Evolutionary conservation across 2,329 filamentous ascomycete genomes (phyloP), one percentile per base, ranked within the genome.

Genomic region (Penicillium crustosum): DNA sequence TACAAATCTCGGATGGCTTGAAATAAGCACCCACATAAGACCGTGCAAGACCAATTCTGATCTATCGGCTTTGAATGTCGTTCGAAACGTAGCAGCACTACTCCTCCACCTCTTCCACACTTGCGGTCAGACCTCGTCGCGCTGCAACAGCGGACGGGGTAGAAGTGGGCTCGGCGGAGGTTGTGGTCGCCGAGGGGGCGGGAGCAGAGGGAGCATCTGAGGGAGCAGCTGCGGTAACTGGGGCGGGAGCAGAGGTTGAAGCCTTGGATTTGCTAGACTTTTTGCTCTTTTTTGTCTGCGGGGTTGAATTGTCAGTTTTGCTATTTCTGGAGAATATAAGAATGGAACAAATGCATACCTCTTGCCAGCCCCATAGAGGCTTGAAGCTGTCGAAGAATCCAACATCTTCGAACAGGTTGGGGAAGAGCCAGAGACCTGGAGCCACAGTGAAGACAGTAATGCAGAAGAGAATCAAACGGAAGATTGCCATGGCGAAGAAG

Each of bases 361-460:
- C 93, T 75, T 99, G 94, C 94, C 94, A 99, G 59, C 91, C 94
- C 93, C 94, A 99, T 6, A 96, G 78, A 21, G 94, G 94, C 71
- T 89, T 89, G 83, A 99, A 99, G 70, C 90, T 95, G 74, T 99
- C 94, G 76, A 99, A 89, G 79, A 99, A 97, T 8, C 93, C 96
- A 29, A 99, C 94, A 73, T 99, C 94, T 75, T 99, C 94, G 81
- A 97, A 99, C 21, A 99, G 80, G 73, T 99, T 99, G 49, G 94
- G 94, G 78, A 93, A 99, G 44, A 99, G 83, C 94, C 94, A 99
- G n/a, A 99, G 82, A 68, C 94, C 94, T 3, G 94, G 94, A 4
- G 93, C 81, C 0, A 86, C 82, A 17, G 83, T 82, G 71, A 97
- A 96, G 77, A 96, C 92, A 23, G 94, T 97, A 73, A 96, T 78